Conservation (phyloP, 768 basidiomycete genomes). For the Boletus tylopilopsis region DNA sequence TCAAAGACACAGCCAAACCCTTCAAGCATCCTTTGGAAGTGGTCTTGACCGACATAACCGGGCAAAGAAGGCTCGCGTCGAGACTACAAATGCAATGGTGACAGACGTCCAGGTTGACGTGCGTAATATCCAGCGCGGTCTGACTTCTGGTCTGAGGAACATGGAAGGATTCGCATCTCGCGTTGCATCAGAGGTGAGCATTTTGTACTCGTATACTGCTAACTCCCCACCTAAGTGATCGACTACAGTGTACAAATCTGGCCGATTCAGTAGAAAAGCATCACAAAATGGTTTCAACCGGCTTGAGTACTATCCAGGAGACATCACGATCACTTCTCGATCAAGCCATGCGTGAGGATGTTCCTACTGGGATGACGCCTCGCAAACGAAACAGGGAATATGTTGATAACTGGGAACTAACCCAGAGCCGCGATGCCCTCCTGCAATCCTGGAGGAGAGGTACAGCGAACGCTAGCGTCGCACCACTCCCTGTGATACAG, state of each 20-base stretch:
- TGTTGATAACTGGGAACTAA: constrained; percentile 68
- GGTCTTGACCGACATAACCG: constrained; percentile 60
- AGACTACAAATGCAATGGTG: constrained; percentile 49
- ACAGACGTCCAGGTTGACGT: constrained; percentile 51
- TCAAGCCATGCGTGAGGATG: constrained; percentile 59
- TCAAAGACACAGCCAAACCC: constrained; percentile 43
- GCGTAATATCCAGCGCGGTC: constrained; percentile 45
- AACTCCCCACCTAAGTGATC: background rate
- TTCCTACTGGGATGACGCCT: constrained; percentile 70
- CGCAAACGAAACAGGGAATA: constrained; percentile 72
- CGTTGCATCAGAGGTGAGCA: constrained; percentile 51
- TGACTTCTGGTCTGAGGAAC: constrained; percentile 48
- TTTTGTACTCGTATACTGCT: background rate
- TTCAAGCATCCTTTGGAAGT: constrained; percentile 43
- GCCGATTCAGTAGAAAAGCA: constrained; percentile 41
- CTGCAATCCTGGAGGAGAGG: constrained; percentile 48
- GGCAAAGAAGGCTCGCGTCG: constrained; percentile 66
- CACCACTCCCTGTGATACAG: constrained; percentile 37
- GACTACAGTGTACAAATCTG: constrained; percentile 40
- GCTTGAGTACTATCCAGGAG: constrained; percentile 47
- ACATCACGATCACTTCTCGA: constrained; percentile 50
- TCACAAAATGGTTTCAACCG: constrained; percentile 37
- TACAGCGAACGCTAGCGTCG: constrained; percentile 30
- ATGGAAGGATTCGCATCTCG: constrained; percentile 40
- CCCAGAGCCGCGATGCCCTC: constrained; percentile 57